phyloP scores from a whole-genome alignment of 2,329 filamentous ascomycete species.

The Bipolaris cookei region DNA sequence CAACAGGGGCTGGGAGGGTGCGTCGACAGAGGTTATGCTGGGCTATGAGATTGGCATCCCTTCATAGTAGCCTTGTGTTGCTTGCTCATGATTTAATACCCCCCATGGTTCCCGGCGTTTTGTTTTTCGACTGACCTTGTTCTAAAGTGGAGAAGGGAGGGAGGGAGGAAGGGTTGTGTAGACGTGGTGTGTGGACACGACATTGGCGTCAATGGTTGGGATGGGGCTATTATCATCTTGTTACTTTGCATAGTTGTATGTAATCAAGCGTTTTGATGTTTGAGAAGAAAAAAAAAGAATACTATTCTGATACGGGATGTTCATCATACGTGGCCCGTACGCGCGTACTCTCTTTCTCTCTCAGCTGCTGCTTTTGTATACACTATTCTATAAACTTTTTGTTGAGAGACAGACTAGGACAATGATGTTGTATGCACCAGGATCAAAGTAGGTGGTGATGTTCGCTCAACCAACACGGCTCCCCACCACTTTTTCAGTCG shows the following conservation, averaged over 20 bases:
- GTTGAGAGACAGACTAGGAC: neutral
- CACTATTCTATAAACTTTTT: no score
- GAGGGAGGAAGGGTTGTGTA: neutral
- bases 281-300: neutral
- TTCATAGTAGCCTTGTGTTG: conserved; percentile 26
- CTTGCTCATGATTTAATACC: conserved; percentile 29
- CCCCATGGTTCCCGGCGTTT: conserved; percentile 25
- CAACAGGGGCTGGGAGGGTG: conserved; percentile 93
- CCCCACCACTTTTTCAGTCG: conserved; percentile 1
- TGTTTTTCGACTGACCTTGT: conserved; percentile 5
- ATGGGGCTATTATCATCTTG: neutral
- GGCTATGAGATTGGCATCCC: conserved; percentile 83
- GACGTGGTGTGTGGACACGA: neutral
- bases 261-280: neutral
- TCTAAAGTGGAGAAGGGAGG: neutral
- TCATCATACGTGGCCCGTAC: neutral
- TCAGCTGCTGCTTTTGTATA: no score
- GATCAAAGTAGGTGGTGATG: neutral
- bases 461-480: conserved; percentile 1
- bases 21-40: conserved; percentile 84
- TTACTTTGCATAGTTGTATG: neutral
- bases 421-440: neutral
- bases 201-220: neutral
- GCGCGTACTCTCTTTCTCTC: neutral
- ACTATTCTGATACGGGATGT: neutral